Base-by-base conservation (phyloP, 441 rosid species). In the Arabidopsis lyrata region DNA sequence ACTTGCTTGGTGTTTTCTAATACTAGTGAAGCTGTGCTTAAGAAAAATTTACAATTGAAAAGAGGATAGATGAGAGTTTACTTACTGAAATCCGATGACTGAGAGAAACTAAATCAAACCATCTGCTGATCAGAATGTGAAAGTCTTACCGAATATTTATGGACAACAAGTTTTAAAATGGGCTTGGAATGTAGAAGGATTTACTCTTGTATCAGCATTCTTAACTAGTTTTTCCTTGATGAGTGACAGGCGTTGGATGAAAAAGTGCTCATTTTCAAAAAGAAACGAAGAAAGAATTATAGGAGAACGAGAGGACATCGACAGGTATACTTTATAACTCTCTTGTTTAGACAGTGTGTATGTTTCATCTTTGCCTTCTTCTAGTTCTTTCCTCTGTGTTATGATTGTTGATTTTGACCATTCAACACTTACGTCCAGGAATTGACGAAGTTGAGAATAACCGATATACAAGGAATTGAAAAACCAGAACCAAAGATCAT, bases 221-320 rank as follows among this genome's bases (percentile, higher is more conserved):
- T 47, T 6, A 16, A 61, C 41, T 44, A 68, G 39, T 29, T 60
- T 22, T 47, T 27, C 9, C 65, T 72, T 62, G 14, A 11, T 39
- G 55, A 16, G 15, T 73, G 59, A 45, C 72, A 95, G 97, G 99
- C 97, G 47, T 77, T 95, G 75, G 97, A 95, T 86, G 97, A 88
- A 22, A 95, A 95, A 74, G 97, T 95, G 44, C 89, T 95, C 47
- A 95, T 95, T 52, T 92, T 95, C 66, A 95, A 95, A 85, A 95
- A 95, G 81, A 92, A 95, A 82, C 85, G 93, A 81, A 82, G 97
- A 32, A 95, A 92, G 89, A 95, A 92, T 77, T 95, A 95, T 58
- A 90, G 97, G 18, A 84, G 96, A 77, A 92, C 93, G 2, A 95
- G 85, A 67, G 99, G 97, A 68, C 99, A 95, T 82, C 86, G 99